These are phyloP conservation scores for Alternaria dauci DNA, from an alignment of 2,329 filamentous ascomycete species.

Conservation along the genomic window DNA sequence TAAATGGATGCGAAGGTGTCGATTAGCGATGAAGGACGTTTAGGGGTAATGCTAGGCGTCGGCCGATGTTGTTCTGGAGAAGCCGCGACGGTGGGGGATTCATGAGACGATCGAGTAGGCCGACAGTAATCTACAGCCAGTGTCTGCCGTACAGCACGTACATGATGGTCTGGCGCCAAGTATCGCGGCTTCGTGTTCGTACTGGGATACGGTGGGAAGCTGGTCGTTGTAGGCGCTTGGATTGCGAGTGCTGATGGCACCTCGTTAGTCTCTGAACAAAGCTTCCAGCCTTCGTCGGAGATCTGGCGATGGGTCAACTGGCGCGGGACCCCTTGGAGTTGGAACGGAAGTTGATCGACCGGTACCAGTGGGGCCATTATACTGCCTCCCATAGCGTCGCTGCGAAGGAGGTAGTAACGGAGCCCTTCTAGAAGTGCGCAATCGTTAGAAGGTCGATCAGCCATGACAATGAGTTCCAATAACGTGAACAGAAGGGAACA, in stretches of 20 bases:
- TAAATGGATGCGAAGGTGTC: slow-evolving; percentile 42
- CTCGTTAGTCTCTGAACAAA: slow-evolving; percentile 27
- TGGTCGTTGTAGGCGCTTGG: slow-evolving; percentile 9
- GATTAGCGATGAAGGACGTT: slow-evolving; percentile 17
- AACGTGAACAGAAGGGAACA: background rate
- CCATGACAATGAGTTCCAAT: slow-evolving; percentile 11
- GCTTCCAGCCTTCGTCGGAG: slow-evolving; percentile 36
- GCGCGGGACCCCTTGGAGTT: slow-evolving; percentile 50
- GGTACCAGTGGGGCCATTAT: slow-evolving; percentile 53
- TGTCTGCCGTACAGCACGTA: slow-evolving; percentile 9
- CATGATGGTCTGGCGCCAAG: slow-evolving; percentile 32
- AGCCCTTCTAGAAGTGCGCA: slow-evolving; percentile 26
- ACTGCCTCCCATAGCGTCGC: slow-evolving; percentile 16
- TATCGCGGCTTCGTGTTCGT: slow-evolving; percentile 9
- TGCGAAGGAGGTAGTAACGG: slow-evolving; percentile 52
- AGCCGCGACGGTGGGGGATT: background rate
- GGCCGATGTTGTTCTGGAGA: background rate
- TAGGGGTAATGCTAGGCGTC: background rate
- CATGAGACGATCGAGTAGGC: background rate
- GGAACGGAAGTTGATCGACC: slow-evolving; percentile 54
- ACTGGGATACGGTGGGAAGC: background rate
- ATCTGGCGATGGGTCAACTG: slow-evolving; percentile 41
- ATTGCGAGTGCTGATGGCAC: slow-evolving; percentile 17
- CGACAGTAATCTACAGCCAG: background rate
- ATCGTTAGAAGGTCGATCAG: background rate